A percentile compares a stretch with the other conserved stretches of the same genome.
These are phyloP conservation scores for Lojkania enalia DNA, from an alignment of 2,329 filamentous ascomycete species.

Conservation along the genomic window DNA sequence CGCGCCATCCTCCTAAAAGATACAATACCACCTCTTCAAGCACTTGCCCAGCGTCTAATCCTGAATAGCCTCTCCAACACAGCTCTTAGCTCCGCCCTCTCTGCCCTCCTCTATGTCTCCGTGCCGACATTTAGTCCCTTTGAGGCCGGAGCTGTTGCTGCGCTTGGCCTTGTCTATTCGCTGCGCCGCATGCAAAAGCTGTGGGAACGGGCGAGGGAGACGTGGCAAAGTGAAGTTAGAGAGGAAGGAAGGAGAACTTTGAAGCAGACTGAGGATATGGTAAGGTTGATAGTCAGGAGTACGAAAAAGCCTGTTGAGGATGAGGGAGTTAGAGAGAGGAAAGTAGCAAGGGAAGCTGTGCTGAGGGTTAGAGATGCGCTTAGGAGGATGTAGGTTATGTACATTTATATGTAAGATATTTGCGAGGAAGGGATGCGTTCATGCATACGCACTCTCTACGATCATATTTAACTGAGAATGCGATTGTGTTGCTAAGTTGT, in stretches of 20 bases:
- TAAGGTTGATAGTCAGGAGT: slow-evolving; percentile 52
- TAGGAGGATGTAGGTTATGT: slow-evolving; percentile 33
- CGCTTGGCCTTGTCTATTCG: slow-evolving; percentile 61
- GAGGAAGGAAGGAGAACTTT: slow-evolving; percentile 62
- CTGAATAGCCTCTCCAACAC: slow-evolving; percentile 76
- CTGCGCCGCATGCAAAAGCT: slow-evolving; percentile 61
- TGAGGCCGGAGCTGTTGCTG: slow-evolving; percentile 62
- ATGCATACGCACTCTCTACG: no score
- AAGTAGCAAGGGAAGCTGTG: slow-evolving; percentile 50
- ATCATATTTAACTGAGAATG: no score
- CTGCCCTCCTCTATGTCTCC: slow-evolving; percentile 59
- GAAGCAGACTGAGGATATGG: slow-evolving; percentile 55
- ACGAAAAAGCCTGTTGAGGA: slow-evolving; percentile 45
- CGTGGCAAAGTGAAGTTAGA: slow-evolving; percentile 57
- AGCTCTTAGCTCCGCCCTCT: slow-evolving; percentile 57
- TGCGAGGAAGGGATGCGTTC: no score
- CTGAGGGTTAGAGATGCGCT: slow-evolving; percentile 52
- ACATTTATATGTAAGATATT: no score
- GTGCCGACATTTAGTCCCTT: slow-evolving; percentile 55
- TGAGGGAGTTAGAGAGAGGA: slow-evolving; percentile 46
- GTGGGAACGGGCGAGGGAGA: slow-evolving; percentile 59
- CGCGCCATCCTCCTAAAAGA: slow-evolving; percentile 55
- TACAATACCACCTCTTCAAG: slow-evolving; percentile 50
- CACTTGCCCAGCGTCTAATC: slow-evolving; percentile 56
- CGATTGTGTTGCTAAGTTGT: no score